Base-by-base conservation (phyloP, 2,329 filamentous ascomycete species). In the Exophiala xenobiotica region DNA sequence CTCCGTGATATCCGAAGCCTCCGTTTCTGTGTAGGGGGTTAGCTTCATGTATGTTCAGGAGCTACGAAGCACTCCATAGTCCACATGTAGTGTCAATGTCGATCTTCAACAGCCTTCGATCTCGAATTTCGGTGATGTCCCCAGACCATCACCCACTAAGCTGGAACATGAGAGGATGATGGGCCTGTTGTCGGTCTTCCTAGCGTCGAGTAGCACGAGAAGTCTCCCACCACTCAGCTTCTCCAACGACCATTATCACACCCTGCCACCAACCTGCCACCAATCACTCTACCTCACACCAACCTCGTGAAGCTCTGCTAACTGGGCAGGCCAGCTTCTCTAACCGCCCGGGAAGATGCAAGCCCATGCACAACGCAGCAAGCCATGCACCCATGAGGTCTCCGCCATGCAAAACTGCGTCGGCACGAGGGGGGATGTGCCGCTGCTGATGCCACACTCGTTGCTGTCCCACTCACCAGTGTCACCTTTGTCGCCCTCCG, bases 321-420 rank as follows among this genome's bases (percentile, higher is more conserved):
- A 58, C 55, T 58, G 55, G 55, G 31, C 24, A 49, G 44, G 49
- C 38, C 39, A 41, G 39, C 46, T 38, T 46, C 43, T 42, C 45
- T 58, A 58, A 52, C 52, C 55, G 55, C 55, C 55, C 52, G 47
- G 39, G 23, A 46, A 45, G 22, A 37, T 46, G 55, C 51, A 54
- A 54, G 49, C 44, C 51, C 38, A 29, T 39, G 23, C 41, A 27
- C 51, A 48, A 23, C 8, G 23, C 38, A 18, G 16, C 37, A 14
- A 14, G 39, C 12, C 39, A 42, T 6, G 20, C n/a, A 22, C 3
- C 12, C 7, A n/a, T 16, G n/a, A n/a, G n/a, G n/a, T 35, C 6
- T 35, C 31, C 31, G 18, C 19, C 41, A 29, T 44, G 41, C 41
- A 18, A 7, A 12, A 7, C n/a, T n/a, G n/a, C n/a, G n/a, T n/a